Base-by-base conservation (phyloP, 2,329 filamentous ascomycete species). In the Blastomyces emzantsi region DNA sequence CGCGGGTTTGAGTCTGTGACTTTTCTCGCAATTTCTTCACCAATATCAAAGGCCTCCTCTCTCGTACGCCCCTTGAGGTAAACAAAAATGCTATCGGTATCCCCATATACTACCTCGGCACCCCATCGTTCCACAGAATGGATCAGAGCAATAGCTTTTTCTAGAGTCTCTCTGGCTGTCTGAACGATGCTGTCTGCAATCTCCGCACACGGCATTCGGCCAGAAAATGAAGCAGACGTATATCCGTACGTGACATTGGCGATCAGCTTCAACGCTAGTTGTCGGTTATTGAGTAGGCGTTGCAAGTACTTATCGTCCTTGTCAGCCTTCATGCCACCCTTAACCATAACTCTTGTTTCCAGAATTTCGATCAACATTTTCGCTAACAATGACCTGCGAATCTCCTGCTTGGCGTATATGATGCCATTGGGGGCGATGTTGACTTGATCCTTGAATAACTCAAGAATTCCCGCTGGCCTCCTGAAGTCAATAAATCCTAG, bases 161-260 rank as follows among this genome's bases (percentile, higher is more conserved):
- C 94, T 0, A 99, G 83, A 0, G 93, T 99, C 76, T 99, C 94
- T 15, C 94, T 86, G 0, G 90, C 94, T 0, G 93, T 96, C 74
- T 99, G 93, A 0, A 99, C 94, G 70, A 99, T 99, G 75, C 91
- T 96, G 77, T 99, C 94, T 8, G 94, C 94, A 67, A 99, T 96
- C 75, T 99, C 94, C 0, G 92, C 91, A 74, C 94, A 99, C 0
- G 94, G 94, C 94, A 99, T 97, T 30, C 94, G 86, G 0, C 94
- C 94, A 0, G 93, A 97, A 75, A 97, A 99, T 0, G 91, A 95
- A 0, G 94, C 94, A 2, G 94, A 97, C 0, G 94, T 94, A 76
- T 99, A 99, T 13, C 94, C 94, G 71, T 99, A 99, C 0, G 94
- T 99, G 68, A 99, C 94, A 70, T 99, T 99, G n/a, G 94, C 94